Percentiles rank a stretch among this genome's conserved stretches.
Conservation (phyloP, 23 red algal genomes). For the Gracilaria caudata region DNA sequence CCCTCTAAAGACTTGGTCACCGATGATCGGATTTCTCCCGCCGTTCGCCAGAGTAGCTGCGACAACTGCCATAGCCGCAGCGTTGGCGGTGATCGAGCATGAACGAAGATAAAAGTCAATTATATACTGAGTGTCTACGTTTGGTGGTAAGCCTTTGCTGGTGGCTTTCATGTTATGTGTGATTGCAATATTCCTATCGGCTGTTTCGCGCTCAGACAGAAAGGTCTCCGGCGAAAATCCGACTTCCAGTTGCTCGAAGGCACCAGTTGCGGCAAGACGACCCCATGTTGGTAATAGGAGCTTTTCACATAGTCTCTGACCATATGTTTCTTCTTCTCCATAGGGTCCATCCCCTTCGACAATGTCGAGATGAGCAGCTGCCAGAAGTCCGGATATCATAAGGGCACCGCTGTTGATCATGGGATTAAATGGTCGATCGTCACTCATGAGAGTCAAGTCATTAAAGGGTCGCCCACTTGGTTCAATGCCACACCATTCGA, state of each 20-base stretch:
- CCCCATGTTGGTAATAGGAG: slow-evolving; percentile 43
- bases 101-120: slow-evolving; percentile 60
- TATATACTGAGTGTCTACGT: slow-evolving; percentile 26
- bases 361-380: slow-evolving; percentile 38
- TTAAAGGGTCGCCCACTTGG: slow-evolving; percentile 61
- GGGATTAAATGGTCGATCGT: slow-evolving; percentile 51
- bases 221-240: slow-evolving; percentile 52
- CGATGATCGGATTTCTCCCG: slow-evolving; percentile 52
- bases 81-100: slow-evolving; percentile 57
- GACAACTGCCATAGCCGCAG: slow-evolving; percentile 52
- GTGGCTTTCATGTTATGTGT: slow-evolving; percentile 37
- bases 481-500: slow-evolving; percentile 57
- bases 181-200: slow-evolving; percentile 49
- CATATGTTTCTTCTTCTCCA: slow-evolving; percentile 32
- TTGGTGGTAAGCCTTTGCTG: slow-evolving; percentile 32
- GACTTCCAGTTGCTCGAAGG: slow-evolving; percentile 25
- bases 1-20: slow-evolving; percentile 49
- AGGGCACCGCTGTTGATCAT: slow-evolving; percentile 69
- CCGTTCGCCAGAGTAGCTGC: slow-evolving; percentile 66
- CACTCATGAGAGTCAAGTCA: slow-evolving; percentile 46
- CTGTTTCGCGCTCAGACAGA: slow-evolving; percentile 48
- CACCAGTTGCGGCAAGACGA: slow-evolving; percentile 21
- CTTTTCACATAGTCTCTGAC: slow-evolving; percentile 26
- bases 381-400: slow-evolving; percentile 54
- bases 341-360: slow-evolving; percentile 19